Evolutionary conservation across 2,329 filamentous ascomycete species (phyloP), one percentile per base, ranked within the genome.

Genomic region (Colletotrichum sp.): DNA sequence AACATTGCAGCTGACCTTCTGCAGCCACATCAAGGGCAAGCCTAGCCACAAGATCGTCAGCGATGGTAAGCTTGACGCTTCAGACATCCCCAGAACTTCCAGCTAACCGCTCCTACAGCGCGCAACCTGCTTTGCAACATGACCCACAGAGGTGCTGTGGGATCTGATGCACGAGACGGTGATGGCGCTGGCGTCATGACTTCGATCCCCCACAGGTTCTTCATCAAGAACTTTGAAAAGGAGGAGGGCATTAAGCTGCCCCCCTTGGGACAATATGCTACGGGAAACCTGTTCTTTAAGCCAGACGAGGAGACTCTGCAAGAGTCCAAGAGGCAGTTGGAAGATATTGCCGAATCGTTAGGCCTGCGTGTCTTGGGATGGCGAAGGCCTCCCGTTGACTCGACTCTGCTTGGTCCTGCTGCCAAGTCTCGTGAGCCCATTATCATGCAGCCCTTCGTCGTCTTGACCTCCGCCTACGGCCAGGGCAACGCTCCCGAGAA

Each of bases 131-230:
- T 99, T 78, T 99, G 97, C 91, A 99, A 99, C 91, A 99, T 99
- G 97, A 99, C 97, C 90, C 97, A 99, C 90, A 94, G 97, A 85
- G 97, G 97, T 90, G 97, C 97, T 79, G 96, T 99, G 81, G 97
- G 97, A 81, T 99, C 97, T 77, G 97, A 99, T 89, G 96, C 96
- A 83, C 94, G 97, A 90, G 97, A 99, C 85, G 97, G 97, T 85
- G 97, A 99, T 85, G 97, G 97, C 85, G 97, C 97, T 82, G 97
- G 97, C 92, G 96, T 99, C 84, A 99, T 99, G 97, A 99, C 96
- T 80, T 98, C 96, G 77, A 98, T 99, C 82, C 97, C 97, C 76
- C 96, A 99, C 90, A 96, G 94, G 87, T 99, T 99, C 90, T 99
- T 99, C 86, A 90, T 98, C 84, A 99, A 99, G 91, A 98, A 99